Evolutionary conservation across 169 alveolate genomes (phyloP), one percentile per base, ranked within the genome.

Genomic region (Perkinsus marinus): DNA sequence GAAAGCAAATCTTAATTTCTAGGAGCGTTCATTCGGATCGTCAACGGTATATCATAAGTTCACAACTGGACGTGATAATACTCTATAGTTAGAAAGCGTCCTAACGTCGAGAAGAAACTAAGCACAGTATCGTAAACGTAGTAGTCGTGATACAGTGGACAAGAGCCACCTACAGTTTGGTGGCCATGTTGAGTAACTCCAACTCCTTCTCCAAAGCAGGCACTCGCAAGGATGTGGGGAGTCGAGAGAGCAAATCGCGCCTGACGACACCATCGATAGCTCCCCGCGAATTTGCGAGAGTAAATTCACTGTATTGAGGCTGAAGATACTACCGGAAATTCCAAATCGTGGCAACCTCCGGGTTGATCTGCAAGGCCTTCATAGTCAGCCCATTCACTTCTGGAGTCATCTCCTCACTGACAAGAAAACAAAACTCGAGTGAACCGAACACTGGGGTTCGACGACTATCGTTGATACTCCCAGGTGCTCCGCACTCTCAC

Each of bases 261-360:
- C 79, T 57, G 79, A 57, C 36, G 0, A 26, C 0, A 41, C 46
- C 46, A 41, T 10, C 46, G 19, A 41, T 10, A 10, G 10, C 10
- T 41, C 46, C 46, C 46, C 46, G 46, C 10, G 46, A n/a, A 41
- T 41, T 41, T 7, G 90, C 0, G 19, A 19, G 5, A 9, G 89
- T 9, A 68, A 9, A 68, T 30, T 5, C 89, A 30, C 36, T 19
- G 19, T 30, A 5, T 3, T 9, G 17, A 30, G 89, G 89, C 89
- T 5, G 30, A 30, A 9, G 13, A 30, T 43, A 26, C 38, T 68
- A 90, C 39, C 95, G 89, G 79, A 90, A 91, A 89, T 91, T 93
- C 95, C 95, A 93, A 37, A 93, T 34, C 0, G 93, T 93, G n/a
- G 92, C 91, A 34, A 93, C 89, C 43, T 93, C 95, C 38, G 93